Base-by-base conservation (phyloP, 2,329 filamentous ascomycete species). In the Paraphoma chrysanthemicola region DNA sequence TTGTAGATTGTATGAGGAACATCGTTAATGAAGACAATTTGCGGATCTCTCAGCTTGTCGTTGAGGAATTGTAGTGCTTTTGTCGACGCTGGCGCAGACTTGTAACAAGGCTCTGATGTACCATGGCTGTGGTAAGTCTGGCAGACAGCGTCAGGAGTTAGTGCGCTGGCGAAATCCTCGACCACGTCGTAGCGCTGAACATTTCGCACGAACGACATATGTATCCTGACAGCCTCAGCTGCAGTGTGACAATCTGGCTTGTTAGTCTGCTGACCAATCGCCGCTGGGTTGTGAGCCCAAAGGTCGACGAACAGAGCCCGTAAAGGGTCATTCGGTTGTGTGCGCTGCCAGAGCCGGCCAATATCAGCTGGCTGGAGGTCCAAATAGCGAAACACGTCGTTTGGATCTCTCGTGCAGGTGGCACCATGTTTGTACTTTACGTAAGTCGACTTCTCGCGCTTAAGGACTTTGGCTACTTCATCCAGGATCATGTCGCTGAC, bases 401-500 rank as follows among this genome's bases (percentile, higher is more conserved):
- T n/a, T 6, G 14, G 14, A 11, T 44, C 42, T 8, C 29, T n/a
- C 29, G 42, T 12, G 14, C 43, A 46, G 17, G 46, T 23, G 11
- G 28, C 33, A 2, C 31, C 54, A 7, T 36, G 23, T 12, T 29
- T 5, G 2, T 49, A 48, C 30, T 39, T 38, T 1, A 11, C 29
- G 28, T 38, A 12, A 11, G 55, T 43, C n/a, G 50, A 16, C 10
- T 42, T 31, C 16, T 53, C 43, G 14, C 48, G 41, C 6, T 29
- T 4, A 4, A 61, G n/a, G 8, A 57, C 18, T 12, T 45, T 29
- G 3, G 30, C 14, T 6, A 60, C 30, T 5, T 57, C 38, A 17
- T 59, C 48, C 3, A 61, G 33, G 6, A 62, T 48, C 33, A 60
- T 53, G 18, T 62, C 56, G 53, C 59, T 43, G 7, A 62, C 53